Evolutionary conservation across 208 protist genomes (phyloP).

Genomic region (Trypanosomatidae sp.): DNA sequence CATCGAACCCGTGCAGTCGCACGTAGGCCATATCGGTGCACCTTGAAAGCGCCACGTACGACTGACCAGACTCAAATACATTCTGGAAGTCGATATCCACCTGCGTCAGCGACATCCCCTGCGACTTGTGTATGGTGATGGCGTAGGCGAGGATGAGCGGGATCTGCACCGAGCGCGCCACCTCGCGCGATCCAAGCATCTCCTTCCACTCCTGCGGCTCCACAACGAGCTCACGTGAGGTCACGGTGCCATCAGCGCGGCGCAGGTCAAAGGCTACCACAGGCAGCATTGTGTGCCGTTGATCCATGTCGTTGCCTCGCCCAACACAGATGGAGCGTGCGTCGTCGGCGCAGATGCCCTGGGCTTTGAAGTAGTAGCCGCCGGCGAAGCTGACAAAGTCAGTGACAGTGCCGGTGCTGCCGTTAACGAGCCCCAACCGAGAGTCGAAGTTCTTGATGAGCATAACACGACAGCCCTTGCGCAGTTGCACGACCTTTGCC

Average conservation of each 20-base stretch:
- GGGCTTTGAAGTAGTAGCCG: slow-evolving; percentile 38
- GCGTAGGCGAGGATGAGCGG: slow-evolving; percentile 96
- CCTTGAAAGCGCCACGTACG: slow-evolving; percentile 90
- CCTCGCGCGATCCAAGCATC: slow-evolving; percentile 43
- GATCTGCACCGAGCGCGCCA: slow-evolving; percentile 72
- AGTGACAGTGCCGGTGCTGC: slow-evolving; percentile 70
- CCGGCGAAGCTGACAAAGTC: slow-evolving; percentile 54
- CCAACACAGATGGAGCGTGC: slow-evolving; percentile 30
- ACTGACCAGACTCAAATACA: slow-evolving; percentile 83
- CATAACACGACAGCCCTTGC: slow-evolving; percentile 87
- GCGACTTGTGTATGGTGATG: slow-evolving; percentile 96
- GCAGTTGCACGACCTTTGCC: slow-evolving; percentile 41
- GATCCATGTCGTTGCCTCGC: slow-evolving; percentile 4
- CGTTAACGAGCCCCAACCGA: slow-evolving; percentile 73
- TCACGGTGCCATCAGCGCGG: slow-evolving; percentile 11
- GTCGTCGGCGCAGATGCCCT: slow-evolving; percentile 23
- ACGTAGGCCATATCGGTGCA: slow-evolving; percentile 65
- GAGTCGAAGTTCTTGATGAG: slow-evolving; percentile 81
- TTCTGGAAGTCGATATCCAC: slow-evolving; percentile 86
- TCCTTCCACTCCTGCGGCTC: slow-evolving; percentile 81
- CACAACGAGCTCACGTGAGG: slow-evolving; percentile 49
- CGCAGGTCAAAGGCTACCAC: slow-evolving; percentile 57
- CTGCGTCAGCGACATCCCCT: slow-evolving; percentile 92
- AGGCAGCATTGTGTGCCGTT: slow-evolving; percentile 54
- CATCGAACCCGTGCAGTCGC: slow-evolving; percentile 67